Conservation (phyloP, 164 flowering plant species). For the Vitis rotundifolia region DNA sequence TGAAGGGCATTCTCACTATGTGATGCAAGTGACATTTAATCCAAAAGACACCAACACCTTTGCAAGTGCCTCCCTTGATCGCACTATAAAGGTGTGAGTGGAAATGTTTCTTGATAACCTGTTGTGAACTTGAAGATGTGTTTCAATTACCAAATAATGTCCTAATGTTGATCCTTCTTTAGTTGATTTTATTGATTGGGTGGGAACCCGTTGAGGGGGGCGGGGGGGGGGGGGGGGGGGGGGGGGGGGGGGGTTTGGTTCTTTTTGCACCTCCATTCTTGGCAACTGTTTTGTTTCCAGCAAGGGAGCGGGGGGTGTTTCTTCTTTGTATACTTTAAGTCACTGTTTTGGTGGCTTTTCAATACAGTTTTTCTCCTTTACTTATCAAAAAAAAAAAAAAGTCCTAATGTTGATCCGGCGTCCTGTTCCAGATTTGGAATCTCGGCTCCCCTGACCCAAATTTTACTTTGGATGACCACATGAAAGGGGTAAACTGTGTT, state of each 20-base stretch:
- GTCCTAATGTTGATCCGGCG: slow-evolving; percentile 7
- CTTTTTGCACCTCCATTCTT: too few species aligned
- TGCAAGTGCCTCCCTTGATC: slow-evolving; percentile 98
- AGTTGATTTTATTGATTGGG: too few species aligned
- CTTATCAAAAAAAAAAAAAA: neutral
- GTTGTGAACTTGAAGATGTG: too few species aligned
- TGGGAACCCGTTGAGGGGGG: too few species aligned
- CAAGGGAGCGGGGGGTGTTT: too few species aligned
- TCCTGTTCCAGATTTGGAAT: slow-evolving; percentile 76
- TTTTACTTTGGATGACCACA: slow-evolving; percentile 85
- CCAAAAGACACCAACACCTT: slow-evolving; percentile 96
- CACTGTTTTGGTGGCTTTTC: too few species aligned
- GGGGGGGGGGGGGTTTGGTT: too few species aligned
- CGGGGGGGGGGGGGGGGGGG: too few species aligned
- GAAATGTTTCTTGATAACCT: neutral
- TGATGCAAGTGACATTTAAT: slow-evolving; percentile 95
- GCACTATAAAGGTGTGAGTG: slow-evolving; percentile 77
- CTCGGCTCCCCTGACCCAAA: slow-evolving; percentile 92
- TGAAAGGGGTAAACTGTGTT: slow-evolving; percentile 94
- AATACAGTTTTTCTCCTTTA: neutral
- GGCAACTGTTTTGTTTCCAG: too few species aligned
- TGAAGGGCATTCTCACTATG: slow-evolving; percentile 97
- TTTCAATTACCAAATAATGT: too few species aligned
- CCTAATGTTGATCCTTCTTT: too few species aligned
- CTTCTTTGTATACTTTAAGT: too few species aligned